Conservation (phyloP, 768 basidiomycete species). For the Amanita subjunquillea region DNA sequence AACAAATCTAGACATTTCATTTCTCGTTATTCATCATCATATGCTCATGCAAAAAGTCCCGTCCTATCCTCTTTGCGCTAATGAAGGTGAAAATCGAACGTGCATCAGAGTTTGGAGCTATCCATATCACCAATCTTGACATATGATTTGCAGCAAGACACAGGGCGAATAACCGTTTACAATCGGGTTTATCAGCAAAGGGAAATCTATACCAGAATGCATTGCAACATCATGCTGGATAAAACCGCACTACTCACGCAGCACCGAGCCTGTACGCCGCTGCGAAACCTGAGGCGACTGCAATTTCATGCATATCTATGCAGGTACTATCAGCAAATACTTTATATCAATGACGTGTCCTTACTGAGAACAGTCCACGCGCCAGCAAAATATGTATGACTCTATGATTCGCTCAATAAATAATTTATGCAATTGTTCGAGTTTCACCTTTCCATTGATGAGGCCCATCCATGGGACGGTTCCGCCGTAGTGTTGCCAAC, state of each 20-base stretch:
- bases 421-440: neutral
- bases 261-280: conserved; percentile 29
- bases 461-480: conserved; percentile 28
- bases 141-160: conserved; percentile 18
- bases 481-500: conserved; percentile 34
- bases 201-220: conserved; percentile 15
- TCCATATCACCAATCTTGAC: conserved; percentile 5
- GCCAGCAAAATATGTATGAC: conserved; percentile 25
- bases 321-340: neutral
- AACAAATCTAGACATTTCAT: neutral
- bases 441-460: conserved; percentile 21
- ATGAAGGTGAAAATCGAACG: neutral
- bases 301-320: conserved; percentile 28
- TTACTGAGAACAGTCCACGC: conserved; percentile 27
- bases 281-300: conserved; percentile 26
- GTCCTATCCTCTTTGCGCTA: conserved; percentile 7
- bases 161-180: conserved; percentile 18
- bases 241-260: conserved; percentile 12
- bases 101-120: neutral
- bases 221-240: neutral
- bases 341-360: neutral
- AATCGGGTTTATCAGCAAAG: conserved; percentile 20
- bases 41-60: conserved; percentile 1
- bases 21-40: neutral
- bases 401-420: conserved; percentile 6